These are phyloP conservation scores for Daldinia sp. DNA, from an alignment of 2,329 filamentous ascomycete species.

Conservation along the genomic window DNA sequence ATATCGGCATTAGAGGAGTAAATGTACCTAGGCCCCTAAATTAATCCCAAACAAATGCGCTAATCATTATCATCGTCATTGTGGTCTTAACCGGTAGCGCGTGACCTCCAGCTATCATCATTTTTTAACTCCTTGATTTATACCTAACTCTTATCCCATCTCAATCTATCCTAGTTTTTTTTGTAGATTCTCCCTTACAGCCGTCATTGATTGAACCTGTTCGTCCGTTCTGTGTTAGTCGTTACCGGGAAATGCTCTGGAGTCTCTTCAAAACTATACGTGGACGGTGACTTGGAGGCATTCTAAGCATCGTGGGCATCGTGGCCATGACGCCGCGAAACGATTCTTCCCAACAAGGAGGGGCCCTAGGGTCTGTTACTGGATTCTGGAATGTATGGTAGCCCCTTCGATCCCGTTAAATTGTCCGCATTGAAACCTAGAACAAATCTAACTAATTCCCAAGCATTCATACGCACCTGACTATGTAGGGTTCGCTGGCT, in stretches of 20 bases:
- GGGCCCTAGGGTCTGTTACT: conserved; percentile 47
- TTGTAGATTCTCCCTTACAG: neutral
- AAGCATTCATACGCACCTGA: conserved; percentile 87
- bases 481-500: conserved; percentile 78
- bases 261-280: conserved; percentile 49
- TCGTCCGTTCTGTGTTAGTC: neutral
- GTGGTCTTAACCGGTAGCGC: conserved; percentile 14
- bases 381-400: conserved; percentile 58
- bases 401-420: neutral
- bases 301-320: too few relatives aligned
- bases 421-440: neutral
- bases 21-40: neutral
- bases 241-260: conserved; percentile 49
- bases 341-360: conserved; percentile 34
- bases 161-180: neutral
- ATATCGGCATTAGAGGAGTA: neutral
- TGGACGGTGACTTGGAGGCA: conserved; percentile 55
- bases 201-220: neutral
- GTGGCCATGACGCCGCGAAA: conserved; percentile 51
- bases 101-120: conserved; percentile 10
- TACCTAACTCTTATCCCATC: too few relatives aligned
- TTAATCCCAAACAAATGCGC: neutral
- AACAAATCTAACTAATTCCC: conserved; percentile 19
- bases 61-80: neutral
- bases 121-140: neutral